Conservation (phyloP, 148 eudicot genomes). For the Rhododendron mucronatum region DNA sequence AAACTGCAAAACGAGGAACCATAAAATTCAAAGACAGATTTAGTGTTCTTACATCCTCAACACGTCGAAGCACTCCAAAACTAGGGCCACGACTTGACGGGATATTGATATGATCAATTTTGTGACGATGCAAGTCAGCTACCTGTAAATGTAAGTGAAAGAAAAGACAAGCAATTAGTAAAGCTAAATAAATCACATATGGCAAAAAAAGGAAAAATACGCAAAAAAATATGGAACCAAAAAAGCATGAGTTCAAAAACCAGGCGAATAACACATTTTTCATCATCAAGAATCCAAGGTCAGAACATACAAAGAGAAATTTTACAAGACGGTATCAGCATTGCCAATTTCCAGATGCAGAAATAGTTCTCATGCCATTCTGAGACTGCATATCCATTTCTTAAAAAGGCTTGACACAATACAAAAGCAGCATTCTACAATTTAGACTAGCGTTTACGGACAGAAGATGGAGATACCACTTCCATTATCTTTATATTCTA, state of each 20-base stretch:
- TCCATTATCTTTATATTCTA: not conserved
- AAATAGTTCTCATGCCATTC: not conserved
- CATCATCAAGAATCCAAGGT: not conserved
- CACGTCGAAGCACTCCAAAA: slow-evolving; percentile 75
- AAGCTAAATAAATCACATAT: not conserved
- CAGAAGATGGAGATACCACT: not conserved
- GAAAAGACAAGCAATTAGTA: not conserved
- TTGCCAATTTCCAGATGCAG: not conserved
- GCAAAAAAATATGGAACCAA: not conserved
- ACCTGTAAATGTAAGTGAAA: slow-evolving; percentile 38
- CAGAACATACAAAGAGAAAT: not conserved
- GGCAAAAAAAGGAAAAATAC: not conserved
- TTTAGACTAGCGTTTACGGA: not conserved
- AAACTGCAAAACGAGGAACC: not conserved
- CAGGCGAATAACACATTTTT: not conserved
- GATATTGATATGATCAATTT: slow-evolving; percentile 86
- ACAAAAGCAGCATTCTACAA: not conserved
- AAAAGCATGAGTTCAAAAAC: not conserved
- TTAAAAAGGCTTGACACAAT: not conserved
- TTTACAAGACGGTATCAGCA: not conserved
- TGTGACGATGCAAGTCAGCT: slow-evolving; percentile 87
- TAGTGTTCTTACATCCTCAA: slow-evolving; percentile 71
- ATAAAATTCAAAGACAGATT: not conserved
- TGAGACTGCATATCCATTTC: not conserved
- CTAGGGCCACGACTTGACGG: slow-evolving; percentile 63